Evolutionary conservation across 345 rosid species (phyloP), one percentile per base, ranked within the genome.

Genomic region (Sapria himalayana): DNA sequence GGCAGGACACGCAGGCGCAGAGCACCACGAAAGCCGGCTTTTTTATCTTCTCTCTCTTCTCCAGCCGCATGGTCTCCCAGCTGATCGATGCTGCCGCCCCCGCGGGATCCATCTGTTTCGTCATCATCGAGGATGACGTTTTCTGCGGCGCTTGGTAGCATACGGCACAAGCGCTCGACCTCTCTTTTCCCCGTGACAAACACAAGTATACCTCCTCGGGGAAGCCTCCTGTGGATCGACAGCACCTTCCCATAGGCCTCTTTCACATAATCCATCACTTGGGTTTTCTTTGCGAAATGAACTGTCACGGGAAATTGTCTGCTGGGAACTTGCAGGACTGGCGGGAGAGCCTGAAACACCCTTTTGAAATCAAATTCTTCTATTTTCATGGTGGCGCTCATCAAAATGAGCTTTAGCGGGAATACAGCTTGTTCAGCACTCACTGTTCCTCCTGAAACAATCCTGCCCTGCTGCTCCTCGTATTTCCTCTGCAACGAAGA

Each of bases 161-260:
- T 78, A 51, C 48, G 56, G 48, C 97, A 85, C 34, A 81, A 65
- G 59, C 65, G 61, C 33, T 81, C 92, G 19, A 85, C 94, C 58
- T 85, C 97, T 64, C 94, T 73, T 66, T 78, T 93, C 43, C 96
- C 94, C 0, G 94, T 85, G 45, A 85, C 92, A 61, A 81, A 85
- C 39, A 81, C 81, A 36, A 85, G 94, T 57, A 85, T 55, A 45
- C 94, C 96, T 29, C 94, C 96, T 48, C 56, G 81, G 18, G 94
- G 96, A 36, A 85, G 66, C 60, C 62, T 73, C 60, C 63, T 78
- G 63, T 85, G 86, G 41, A 85, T 85, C 19, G 92, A 71, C 67
- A 75, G 61, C 27, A 85, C 79, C 51, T 78, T 85, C 63, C 78
- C 81, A 49, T 63, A 81, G 36, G 96, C 94, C 54, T 85, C 72